These are phyloP conservation scores for Ophiostoma sp. DNA, from an alignment of 2,329 filamentous ascomycete species.

Conservation along the genomic window DNA sequence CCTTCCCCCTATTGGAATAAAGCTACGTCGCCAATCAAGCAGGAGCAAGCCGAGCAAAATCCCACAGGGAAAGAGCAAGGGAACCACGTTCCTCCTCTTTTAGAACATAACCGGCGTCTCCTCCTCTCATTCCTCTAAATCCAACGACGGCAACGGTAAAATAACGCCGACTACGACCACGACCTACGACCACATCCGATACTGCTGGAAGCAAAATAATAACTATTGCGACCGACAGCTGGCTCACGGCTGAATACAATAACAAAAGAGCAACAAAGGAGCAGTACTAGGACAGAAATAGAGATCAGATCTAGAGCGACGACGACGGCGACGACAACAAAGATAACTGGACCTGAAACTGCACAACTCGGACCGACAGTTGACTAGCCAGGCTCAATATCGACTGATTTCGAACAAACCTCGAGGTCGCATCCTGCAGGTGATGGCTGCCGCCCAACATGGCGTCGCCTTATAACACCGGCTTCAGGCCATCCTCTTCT, in stretches of 20 bases:
- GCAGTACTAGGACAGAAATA: neutral
- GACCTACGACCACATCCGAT: neutral
- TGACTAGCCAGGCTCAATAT: neutral
- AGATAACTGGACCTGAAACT: neutral
- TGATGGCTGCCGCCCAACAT: constrained; percentile 34
- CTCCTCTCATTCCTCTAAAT: neutral
- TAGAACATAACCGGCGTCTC: neutral
- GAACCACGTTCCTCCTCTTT: constrained; percentile 1
- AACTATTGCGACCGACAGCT: neutral
- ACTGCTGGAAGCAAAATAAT: neutral
- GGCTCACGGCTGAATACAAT: neutral
- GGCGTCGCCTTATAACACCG: constrained; percentile 39
- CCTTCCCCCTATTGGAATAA: constrained; percentile 14
- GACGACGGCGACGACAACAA: neutral
- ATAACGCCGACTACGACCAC: neutral
- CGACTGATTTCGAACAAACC: neutral
- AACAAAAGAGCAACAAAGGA: constrained; percentile 7
- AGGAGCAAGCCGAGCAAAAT: neutral
- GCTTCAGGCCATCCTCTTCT: constrained; percentile 22
- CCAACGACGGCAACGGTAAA: neutral
- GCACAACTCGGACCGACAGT: neutral
- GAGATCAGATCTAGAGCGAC: neutral
- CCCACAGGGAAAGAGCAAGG: constrained; percentile 5
- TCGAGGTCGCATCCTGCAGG: constrained; percentile 10
- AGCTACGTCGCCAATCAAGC: constrained; percentile 8